Evolutionary conservation across 129 eudicot genomes (phyloP), one percentile per base, ranked within the genome.

Genomic region (Flaveria robusta): DNA sequence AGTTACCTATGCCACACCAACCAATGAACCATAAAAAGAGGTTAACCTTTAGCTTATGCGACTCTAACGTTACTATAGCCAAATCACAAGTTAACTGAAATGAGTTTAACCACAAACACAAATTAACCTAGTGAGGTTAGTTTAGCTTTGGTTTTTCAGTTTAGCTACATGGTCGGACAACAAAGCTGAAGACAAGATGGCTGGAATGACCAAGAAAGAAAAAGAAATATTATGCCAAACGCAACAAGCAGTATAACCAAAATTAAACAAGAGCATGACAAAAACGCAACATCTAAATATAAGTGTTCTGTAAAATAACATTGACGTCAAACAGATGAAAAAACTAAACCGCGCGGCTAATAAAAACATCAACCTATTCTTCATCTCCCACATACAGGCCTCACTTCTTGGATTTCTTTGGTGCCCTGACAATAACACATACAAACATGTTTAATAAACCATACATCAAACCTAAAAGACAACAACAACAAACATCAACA

Each of bases 361-460:
- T 15, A 39, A 22, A 31, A 31, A 56, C 66, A 56, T 23, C 45
- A 23, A 39, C 51, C 49, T 59, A 31, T 16, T 50, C 70, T 65
- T 50, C 58, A 78, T 49, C 73, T 58, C 64, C 49, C 22, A 12
- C 70, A 62, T 67, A 71, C 8, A 22, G 12, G 42, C 46, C 80
- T 91, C 88, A 91, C 86, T 91, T 91, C 89, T 87, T 91, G 2
- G 96, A 70, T 66, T 91, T 91, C 86, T 91, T 91, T 5, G 92
- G 42, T 63, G 77, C 88, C 87, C 97, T 87, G 84, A 66, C 26
- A 72, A 63, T 26, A 31, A 54, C 6, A 76, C 6, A 37, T 1
- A 43, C 0, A 29, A 6, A 9, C 9, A 43, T 9, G 26, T 76
- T 20, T 29, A 64, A 42, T 26, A 10, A 15, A 4, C 23, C 14